Conservation (phyloP, 2,329 filamentous ascomycete genomes). For the Neonectria punicea region DNA sequence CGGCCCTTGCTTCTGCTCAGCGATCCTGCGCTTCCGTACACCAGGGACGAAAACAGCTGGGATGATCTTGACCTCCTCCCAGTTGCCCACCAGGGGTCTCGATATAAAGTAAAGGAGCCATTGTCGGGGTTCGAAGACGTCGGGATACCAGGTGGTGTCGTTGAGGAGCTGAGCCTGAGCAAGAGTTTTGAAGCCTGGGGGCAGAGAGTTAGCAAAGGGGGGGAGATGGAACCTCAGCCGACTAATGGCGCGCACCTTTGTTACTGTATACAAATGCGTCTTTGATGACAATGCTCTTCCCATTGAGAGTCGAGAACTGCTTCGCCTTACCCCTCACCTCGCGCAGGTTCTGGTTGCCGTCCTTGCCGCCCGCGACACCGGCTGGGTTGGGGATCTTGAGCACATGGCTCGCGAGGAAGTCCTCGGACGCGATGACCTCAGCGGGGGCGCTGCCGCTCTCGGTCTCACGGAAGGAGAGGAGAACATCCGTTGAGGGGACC, state of each 20-base stretch:
- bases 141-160: constrained; percentile 89
- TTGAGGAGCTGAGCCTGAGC: constrained; percentile 88
- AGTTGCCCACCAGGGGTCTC: constrained; percentile 83
- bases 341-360: constrained; percentile 72
- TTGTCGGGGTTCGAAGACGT: constrained; percentile 87
- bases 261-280: constrained; percentile 94
- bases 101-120: constrained; percentile 99
- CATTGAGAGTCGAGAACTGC: constrained; percentile 92
- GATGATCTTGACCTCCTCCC: constrained; percentile 78
- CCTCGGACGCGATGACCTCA: constrained; percentile 88
- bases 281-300: constrained; percentile 92
- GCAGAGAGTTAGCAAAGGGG: constrained; percentile 36
- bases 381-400: constrained; percentile 77
- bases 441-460: constrained; percentile 81
- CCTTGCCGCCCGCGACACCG: constrained; percentile 64
- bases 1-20: constrained; percentile 50
- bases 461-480: constrained; percentile 87
- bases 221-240: neutral
- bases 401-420: constrained; percentile 97
- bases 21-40: constrained; percentile 52
- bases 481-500: constrained; percentile 91
- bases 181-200: constrained; percentile 85
- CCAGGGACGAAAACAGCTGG: constrained; percentile 69
- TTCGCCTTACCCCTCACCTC: constrained; percentile 94
- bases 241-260: constrained; percentile 72